Conservation (phyloP, 257 asterid species). For the Asclepias syriaca region DNA sequence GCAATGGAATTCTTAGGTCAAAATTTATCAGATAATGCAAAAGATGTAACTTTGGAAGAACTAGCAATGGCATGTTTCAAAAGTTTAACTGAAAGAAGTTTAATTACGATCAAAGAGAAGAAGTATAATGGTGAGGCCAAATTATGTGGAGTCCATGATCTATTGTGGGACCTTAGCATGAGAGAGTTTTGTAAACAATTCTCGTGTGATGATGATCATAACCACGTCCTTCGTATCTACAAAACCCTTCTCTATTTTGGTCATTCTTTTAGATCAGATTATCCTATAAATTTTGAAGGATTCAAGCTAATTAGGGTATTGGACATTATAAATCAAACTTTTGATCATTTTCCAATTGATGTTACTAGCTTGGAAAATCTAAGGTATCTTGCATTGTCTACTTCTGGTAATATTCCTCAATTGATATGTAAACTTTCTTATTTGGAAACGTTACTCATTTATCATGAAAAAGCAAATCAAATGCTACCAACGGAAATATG, state of each 20-base stretch:
- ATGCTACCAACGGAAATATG: too few relatives aligned
- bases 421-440: too few relatives aligned
- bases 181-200: neutral
- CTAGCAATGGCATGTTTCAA: neutral
- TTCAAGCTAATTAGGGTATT: neutral
- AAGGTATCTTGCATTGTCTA: neutral
- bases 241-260: neutral
- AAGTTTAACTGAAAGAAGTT: too few relatives aligned
- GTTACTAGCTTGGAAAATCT: neutral
- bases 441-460: too few relatives aligned
- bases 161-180: neutral
- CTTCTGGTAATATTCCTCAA: neutral
- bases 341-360: neutral
- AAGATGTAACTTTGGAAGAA: neutral
- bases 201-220: neutral
- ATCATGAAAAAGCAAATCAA: too few relatives aligned
- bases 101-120: too few relatives aligned
- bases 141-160: neutral
- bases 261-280: neutral
- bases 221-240: neutral
- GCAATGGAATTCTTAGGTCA: neutral
- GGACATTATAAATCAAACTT: neutral
- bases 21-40: too few relatives aligned
- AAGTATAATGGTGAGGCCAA: too few relatives aligned
- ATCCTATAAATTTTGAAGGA: neutral